A percentile compares a stretch with the other conserved stretches of the same genome.
Conservation (phyloP, 257 asterid species). For the Coffea eugenioides region DNA sequence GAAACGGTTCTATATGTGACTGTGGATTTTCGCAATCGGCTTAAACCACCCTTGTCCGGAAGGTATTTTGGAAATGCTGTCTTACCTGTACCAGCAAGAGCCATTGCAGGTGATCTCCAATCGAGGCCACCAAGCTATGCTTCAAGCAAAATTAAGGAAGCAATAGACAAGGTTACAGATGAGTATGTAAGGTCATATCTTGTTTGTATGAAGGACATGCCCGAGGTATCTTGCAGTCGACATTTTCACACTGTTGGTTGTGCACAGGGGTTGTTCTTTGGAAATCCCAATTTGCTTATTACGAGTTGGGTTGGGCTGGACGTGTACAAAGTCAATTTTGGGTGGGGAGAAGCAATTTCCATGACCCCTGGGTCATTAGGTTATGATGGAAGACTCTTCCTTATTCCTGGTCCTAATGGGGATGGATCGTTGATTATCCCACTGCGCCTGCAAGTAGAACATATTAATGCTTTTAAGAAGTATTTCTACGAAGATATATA, state of each 20-base stretch:
- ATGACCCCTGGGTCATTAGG: slow-evolving; percentile 29
- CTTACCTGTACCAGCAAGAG: slow-evolving; percentile 4
- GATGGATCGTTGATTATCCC: slow-evolving; percentile 21
- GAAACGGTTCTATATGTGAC: slow-evolving; percentile 11
- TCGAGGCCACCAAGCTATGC: slow-evolving; percentile 15
- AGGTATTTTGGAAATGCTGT: slow-evolving; percentile 29
- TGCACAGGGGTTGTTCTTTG: slow-evolving; percentile 18
- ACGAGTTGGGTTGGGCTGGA: slow-evolving; percentile 30
- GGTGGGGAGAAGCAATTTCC: slow-evolving; percentile 31
- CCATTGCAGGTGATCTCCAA: slow-evolving; percentile 14
- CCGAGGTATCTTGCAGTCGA: slow-evolving; percentile 11
- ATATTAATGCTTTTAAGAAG: slow-evolving; percentile 19
- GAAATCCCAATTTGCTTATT: slow-evolving; percentile 26
- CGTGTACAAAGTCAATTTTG: slow-evolving; percentile 18
- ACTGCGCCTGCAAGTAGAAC: slow-evolving; percentile 29
- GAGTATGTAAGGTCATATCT: slow-evolving; percentile 26
- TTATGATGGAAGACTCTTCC: slow-evolving; percentile 20
- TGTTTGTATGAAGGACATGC: background rate
- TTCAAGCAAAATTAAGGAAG: slow-evolving; percentile 17
- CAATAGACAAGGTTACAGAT: slow-evolving; percentile 6
- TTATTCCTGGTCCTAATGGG: slow-evolving; percentile 11
- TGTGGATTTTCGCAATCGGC: slow-evolving; percentile 8
- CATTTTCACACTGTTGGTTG: slow-evolving; percentile 15
- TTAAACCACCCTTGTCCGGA: slow-evolving; percentile 25
- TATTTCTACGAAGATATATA: slow-evolving; percentile 18